Evolutionary conservation across 768 basidiomycete genomes (phyloP).

Genomic region (Pleurotus ostreatus): DNA sequence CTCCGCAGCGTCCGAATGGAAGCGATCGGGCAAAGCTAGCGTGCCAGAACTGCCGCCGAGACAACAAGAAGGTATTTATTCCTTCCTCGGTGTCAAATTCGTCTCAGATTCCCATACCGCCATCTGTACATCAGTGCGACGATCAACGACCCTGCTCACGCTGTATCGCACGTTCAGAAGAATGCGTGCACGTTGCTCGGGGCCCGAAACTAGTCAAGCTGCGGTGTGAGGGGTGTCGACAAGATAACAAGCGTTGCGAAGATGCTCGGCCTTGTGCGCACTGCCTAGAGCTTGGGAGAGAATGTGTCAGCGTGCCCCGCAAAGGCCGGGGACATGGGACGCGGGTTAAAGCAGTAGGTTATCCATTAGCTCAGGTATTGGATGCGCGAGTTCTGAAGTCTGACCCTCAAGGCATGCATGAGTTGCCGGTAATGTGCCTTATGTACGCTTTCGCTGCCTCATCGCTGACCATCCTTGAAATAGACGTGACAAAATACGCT

Average conservation of each 20-base stretch:
- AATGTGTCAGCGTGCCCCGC: conserved; percentile 46
- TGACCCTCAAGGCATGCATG: conserved; percentile 46
- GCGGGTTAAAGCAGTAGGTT: conserved; percentile 55
- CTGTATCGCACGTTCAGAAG: conserved; percentile 49
- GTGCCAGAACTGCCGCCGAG: conserved; percentile 56
- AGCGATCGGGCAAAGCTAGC: conserved; percentile 54
- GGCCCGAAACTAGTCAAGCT: conserved; percentile 55
- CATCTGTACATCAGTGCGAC: conserved; percentile 42
- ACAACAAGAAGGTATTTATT: conserved; percentile 54
- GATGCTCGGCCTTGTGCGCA: conserved; percentile 52
- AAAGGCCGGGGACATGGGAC: conserved; percentile 57
- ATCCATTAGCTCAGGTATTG: conserved; percentile 5
- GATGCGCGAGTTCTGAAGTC: conserved; percentile 10
- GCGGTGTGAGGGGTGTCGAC: conserved; percentile 56
- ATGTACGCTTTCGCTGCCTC: conserved; percentile 1
- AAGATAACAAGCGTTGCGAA: conserved; percentile 55
- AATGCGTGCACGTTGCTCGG: conserved; percentile 53
- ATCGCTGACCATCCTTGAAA: conserved; percentile 13
- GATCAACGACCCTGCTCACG: conserved; percentile 60
- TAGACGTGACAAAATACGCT: conserved; percentile 61
- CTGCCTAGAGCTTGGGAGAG: conserved; percentile 42
- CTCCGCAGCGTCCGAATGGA: conserved; percentile 24
- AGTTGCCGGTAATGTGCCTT: conserved; percentile 46
- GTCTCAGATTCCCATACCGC: conserved; percentile 6
- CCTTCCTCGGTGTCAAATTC: conserved; percentile 1